Evolutionary conservation across 768 basidiomycete genomes (phyloP).

Genomic region (Hysterangium stoloniferum): DNA sequence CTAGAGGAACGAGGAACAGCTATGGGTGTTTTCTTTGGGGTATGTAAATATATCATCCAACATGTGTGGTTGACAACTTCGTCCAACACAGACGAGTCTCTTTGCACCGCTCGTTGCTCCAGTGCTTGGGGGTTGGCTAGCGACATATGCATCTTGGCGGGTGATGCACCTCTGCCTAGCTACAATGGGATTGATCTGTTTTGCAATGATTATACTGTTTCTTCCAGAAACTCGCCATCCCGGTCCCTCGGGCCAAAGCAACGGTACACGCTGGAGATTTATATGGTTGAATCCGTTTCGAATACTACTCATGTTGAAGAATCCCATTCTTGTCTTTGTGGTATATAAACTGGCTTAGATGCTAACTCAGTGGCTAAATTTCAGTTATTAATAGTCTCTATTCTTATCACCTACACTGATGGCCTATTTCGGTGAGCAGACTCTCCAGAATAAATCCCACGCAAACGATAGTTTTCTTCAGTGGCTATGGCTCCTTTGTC

Average conservation of each 20-base stretch:
- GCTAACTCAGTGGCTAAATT: background rate
- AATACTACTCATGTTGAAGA: constrained; percentile 24
- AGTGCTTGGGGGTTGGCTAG: constrained; percentile 1
- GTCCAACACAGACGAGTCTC: background rate
- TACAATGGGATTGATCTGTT: background rate
- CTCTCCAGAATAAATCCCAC: constrained; percentile 27
- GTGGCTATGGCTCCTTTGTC: background rate
- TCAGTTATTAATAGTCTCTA: constrained; percentile 18
- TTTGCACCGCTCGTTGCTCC: constrained; percentile 28
- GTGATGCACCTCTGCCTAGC: background rate
- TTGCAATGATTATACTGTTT: background rate
- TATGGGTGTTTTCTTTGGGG: constrained; percentile 47
- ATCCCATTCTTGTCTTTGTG: background rate
- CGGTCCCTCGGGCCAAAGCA: constrained; percentile 5
- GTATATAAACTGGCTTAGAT: background rate
- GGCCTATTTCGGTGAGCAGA: background rate
- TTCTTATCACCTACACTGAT: background rate
- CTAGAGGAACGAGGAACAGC: constrained; percentile 22
- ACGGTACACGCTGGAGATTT: background rate
- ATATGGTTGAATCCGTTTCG: constrained; percentile 53
- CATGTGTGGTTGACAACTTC: background rate
- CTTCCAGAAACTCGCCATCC: constrained; percentile 8
- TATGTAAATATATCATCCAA: background rate
- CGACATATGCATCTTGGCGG: constrained; percentile 6
- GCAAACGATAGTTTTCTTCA: background rate